Conservation (phyloP, 140 eudicot genomes). For the Bidens hawaiensis region DNA sequence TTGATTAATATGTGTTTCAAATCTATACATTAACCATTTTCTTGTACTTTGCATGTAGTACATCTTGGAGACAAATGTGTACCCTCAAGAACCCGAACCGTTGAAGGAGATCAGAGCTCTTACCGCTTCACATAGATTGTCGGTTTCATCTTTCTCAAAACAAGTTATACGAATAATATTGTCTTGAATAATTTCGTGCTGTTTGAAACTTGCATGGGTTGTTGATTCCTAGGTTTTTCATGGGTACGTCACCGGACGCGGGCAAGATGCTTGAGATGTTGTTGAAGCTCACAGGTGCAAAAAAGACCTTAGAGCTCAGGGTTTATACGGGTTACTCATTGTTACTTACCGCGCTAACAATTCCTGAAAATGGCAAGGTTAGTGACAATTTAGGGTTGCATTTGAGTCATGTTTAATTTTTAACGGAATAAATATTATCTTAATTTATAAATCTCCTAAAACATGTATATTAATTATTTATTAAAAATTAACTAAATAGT, state of each 20-base stretch:
- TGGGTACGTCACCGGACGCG: background rate
- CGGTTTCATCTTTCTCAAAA: slow-evolving; percentile 1
- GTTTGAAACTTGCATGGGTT: background rate
- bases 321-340: slow-evolving; percentile 74
- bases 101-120: slow-evolving; percentile 54
- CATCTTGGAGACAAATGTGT: slow-evolving; percentile 52
- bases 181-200: background rate
- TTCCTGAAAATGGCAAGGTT: slow-evolving; percentile 77
- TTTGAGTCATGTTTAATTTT: too few relatives aligned
- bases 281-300: slow-evolving; percentile 44
- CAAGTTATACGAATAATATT: background rate
- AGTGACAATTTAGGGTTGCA: background rate
- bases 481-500: too few relatives aligned
- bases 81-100: slow-evolving; percentile 51
- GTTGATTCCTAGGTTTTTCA: background rate
- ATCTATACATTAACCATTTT: background rate
- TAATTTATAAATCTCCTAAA: background rate
- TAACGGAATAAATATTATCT: background rate
- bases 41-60: slow-evolving; percentile 27
- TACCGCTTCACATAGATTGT: slow-evolving; percentile 49
- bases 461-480: too few relatives aligned
- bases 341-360: slow-evolving; percentile 55
- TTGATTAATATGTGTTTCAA: background rate
- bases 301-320: slow-evolving; percentile 53
- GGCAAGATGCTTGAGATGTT: slow-evolving; percentile 19